These are phyloP conservation scores for Metrosideros polymorpha DNA, from an alignment of 441 rosid genomes.

Conservation along the genomic window DNA sequence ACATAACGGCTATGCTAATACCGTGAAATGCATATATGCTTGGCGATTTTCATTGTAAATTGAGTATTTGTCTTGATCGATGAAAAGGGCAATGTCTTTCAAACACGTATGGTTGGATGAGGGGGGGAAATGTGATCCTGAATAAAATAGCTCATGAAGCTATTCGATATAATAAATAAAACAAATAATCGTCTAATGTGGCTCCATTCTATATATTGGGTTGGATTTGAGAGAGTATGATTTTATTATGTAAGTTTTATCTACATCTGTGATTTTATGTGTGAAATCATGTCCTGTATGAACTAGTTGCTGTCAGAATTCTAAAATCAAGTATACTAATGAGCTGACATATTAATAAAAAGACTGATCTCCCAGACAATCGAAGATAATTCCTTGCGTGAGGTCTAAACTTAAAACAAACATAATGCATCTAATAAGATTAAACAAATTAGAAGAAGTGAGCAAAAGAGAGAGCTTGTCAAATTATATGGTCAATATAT, in stretches of 20 bases:
- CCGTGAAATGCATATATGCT: too few species aligned
- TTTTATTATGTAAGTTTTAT: background rate
- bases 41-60: too few species aligned
- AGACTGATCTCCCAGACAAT: background rate
- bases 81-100: too few species aligned
- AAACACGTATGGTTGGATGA: too few species aligned
- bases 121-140: too few species aligned
- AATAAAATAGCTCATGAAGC: too few species aligned
- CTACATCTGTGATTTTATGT: background rate
- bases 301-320: background rate
- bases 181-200: too few species aligned
- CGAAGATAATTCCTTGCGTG: background rate
- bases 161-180: too few species aligned
- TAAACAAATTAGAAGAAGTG: background rate
- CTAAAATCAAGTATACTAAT: background rate
- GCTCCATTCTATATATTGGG: background rate
- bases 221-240: background rate
- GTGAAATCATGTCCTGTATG: background rate
- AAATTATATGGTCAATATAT: background rate
- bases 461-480: background rate
- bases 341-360: too few species aligned
- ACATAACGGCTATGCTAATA: too few species aligned
- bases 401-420: background rate
- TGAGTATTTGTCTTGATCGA: too few species aligned
- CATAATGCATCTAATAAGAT: background rate